Conservation (phyloP, 2,329 filamentous ascomycete genomes). For the Ophiostoma sp. region DNA sequence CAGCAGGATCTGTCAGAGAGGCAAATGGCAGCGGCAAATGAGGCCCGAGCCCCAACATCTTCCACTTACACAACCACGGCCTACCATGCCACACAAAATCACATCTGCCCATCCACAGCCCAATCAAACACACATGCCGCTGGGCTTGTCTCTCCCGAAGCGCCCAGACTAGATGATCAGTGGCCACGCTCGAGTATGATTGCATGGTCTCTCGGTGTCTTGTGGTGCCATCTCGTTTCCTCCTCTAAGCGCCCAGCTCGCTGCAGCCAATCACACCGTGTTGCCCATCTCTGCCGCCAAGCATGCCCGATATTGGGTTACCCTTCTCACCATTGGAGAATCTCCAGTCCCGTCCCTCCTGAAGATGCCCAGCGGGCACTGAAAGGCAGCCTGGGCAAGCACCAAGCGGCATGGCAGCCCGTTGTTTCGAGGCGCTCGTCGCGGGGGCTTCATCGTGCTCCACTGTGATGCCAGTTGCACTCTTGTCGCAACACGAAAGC, state of each 20-base stretch:
- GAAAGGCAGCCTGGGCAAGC: neutral
- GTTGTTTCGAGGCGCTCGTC: slow-evolving; percentile 5
- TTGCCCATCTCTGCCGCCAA: slow-evolving; percentile 18
- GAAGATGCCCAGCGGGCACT: neutral
- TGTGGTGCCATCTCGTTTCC: neutral
- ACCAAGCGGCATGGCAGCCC: neutral
- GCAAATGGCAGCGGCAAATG: no score
- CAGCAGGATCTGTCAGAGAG: no score
- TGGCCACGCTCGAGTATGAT: slow-evolving; percentile 1
- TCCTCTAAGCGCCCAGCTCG: slow-evolving; percentile 22
- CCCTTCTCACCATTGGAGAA: neutral
- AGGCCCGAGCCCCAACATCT: no score
- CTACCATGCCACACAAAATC: no score
- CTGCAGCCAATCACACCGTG: slow-evolving; percentile 22
- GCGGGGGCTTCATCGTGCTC: neutral
- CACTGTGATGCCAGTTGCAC: slow-evolving; percentile 5
- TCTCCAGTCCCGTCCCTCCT: neutral
- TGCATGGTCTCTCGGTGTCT: neutral
- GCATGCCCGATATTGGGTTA: slow-evolving; percentile 12
- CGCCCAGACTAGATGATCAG: slow-evolving; percentile 11
- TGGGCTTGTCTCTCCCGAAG: slow-evolving; percentile 2
- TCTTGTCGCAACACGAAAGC: neutral
- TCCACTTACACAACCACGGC: no score
- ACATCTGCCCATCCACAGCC: neutral
- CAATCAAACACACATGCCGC: slow-evolving; percentile 2